Conservation (phyloP, 2,329 filamentous ascomycete species). For the Aureobasidium sp. region DNA sequence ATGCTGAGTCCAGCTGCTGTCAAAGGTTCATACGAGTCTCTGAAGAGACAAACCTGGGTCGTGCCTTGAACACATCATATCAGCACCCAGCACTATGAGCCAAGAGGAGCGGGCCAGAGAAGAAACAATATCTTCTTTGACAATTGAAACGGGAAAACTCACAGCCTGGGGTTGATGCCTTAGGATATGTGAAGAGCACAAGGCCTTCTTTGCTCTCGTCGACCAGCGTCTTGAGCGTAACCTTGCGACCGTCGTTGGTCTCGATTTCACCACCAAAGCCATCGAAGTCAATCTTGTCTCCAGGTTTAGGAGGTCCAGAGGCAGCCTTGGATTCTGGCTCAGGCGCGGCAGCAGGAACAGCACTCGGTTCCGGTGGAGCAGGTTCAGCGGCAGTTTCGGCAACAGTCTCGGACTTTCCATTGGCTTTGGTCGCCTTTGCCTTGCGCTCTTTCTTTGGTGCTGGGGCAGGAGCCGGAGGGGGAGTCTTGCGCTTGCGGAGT, state of each 20-base stretch:
- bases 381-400: conserved; percentile 20
- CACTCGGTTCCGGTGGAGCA: conserved; percentile 17
- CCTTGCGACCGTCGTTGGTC: conserved; percentile 75
- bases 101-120: background rate
- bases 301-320: conserved; percentile 30
- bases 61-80: conserved; percentile 53
- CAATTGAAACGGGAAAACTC: conserved; percentile 37
- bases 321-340: conserved; percentile 15
- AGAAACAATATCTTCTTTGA: background rate
- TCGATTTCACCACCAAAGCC: conserved; percentile 62
- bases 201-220: conserved; percentile 78
- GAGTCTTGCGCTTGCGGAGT: conserved; percentile 54
- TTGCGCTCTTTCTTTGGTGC: conserved; percentile 40
- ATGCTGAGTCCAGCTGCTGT: conserved; percentile 73
- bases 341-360: conserved; percentile 11
- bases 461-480: conserved; percentile 39
- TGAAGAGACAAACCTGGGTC: conserved; percentile 86
- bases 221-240: conserved; percentile 69
- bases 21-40: conserved; percentile 70
- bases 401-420: conserved; percentile 16
- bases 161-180: conserved; percentile 91
- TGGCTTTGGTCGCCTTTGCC: conserved; percentile 23
- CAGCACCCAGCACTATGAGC: background rate
- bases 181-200: conserved; percentile 91
- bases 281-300: conserved; percentile 45